Evolutionary conservation across 1,284 basidiomycete genomes (phyloP).

Genomic region (Volvariella surrecta): DNA sequence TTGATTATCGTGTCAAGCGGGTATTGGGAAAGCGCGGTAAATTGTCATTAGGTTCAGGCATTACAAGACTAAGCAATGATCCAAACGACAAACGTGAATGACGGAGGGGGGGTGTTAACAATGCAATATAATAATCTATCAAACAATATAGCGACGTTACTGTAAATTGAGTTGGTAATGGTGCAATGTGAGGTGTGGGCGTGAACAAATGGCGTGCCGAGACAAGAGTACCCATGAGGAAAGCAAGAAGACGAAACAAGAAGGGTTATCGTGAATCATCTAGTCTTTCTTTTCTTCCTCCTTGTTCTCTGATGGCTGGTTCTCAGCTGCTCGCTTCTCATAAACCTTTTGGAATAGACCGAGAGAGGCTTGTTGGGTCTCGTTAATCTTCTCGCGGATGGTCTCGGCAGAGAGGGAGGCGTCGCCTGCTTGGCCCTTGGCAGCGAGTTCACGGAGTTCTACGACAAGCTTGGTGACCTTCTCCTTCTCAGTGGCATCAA

Average conservation of each 20-base stretch:
- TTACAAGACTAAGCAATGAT: slow-evolving; percentile 6
- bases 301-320: slow-evolving; percentile 36
- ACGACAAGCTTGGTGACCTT: slow-evolving; percentile 83
- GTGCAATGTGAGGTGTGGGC: not conserved
- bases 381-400: slow-evolving; percentile 90
- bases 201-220: slow-evolving; percentile 2
- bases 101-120: slow-evolving; percentile 7
- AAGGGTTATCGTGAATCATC: slow-evolving; percentile 14
- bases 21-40: not conserved
- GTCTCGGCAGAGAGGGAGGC: slow-evolving; percentile 73
- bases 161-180: slow-evolving; percentile 5
- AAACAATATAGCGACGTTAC: too few species aligned
- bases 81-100: slow-evolving; percentile 6
- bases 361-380: slow-evolving; percentile 94
- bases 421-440: slow-evolving; percentile 88
- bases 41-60: slow-evolving; percentile 8
- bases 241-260: slow-evolving; percentile 6
- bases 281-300: slow-evolving; percentile 73
- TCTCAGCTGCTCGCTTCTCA: slow-evolving; percentile 81
- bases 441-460: slow-evolving; percentile 86
- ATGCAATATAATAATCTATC: not conserved
- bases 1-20: too few species aligned
- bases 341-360: slow-evolving; percentile 99
- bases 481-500: slow-evolving; percentile 88
- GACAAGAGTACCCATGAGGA: slow-evolving; percentile 2